Conservation (phyloP, 192 early-diverging fungal species). For the Backusella liffmaniae region DNA sequence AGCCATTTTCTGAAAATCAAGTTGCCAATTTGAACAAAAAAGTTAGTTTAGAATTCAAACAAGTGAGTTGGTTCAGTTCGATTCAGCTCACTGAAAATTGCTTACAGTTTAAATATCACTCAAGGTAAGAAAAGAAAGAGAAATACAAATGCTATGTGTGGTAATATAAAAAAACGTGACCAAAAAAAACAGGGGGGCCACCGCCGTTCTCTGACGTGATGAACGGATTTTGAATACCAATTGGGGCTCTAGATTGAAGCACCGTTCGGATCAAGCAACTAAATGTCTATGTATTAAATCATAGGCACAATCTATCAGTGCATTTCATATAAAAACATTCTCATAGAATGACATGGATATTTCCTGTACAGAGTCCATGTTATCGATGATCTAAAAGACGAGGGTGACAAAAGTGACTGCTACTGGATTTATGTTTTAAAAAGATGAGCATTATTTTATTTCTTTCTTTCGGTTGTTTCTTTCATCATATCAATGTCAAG, state of each 20-base stretch:
- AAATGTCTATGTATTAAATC: not conserved
- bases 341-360: too few species aligned
- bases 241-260: not conserved
- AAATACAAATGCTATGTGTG: not conserved
- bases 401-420: not conserved
- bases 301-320: too few species aligned
- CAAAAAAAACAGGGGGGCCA: slow-evolving; percentile 9
- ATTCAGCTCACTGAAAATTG: not conserved
- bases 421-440: not conserved
- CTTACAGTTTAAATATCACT: slow-evolving; percentile 6
- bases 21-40: not conserved
- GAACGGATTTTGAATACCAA: not conserved
- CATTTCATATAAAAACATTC: too few species aligned
- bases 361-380: too few species aligned
- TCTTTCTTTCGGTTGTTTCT: not conserved
- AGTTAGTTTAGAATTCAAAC: not conserved
- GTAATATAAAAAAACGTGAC: slow-evolving; percentile 7
- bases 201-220: slow-evolving; percentile 5
- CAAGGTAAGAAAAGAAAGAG: not conserved
- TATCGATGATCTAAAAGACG: too few species aligned
- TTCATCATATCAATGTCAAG: not conserved
- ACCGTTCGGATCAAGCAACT: not conserved
- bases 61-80: not conserved
- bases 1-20: slow-evolving; percentile 26
- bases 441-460: not conserved